A percentile compares a stretch with the other conserved stretches of the same genome.
Conservation (phyloP, 2,329 filamentous ascomycete species). For the Conoideocrella luteorostrata region DNA sequence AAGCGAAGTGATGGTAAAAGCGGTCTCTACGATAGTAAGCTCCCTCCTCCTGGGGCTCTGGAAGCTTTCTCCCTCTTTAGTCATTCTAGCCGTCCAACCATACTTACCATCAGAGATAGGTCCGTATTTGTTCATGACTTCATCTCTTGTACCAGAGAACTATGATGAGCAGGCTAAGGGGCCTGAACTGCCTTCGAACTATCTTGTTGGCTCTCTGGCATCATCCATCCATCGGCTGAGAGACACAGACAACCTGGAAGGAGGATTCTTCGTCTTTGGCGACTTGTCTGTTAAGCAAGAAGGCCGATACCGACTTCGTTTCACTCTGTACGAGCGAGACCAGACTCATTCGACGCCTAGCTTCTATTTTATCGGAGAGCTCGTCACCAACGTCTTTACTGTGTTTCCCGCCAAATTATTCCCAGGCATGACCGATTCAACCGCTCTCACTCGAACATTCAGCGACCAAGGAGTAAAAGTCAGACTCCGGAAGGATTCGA, state of each 20-base stretch:
- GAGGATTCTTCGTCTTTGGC: slow-evolving; percentile 85
- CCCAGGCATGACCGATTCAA: slow-evolving; percentile 75
- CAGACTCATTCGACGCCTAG: slow-evolving; percentile 17
- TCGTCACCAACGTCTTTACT: slow-evolving; percentile 57
- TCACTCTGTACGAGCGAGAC: slow-evolving; percentile 58
- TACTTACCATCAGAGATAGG: slow-evolving; percentile 19
- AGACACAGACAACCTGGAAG: slow-evolving; percentile 69
- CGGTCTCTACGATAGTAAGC: slow-evolving; percentile 19
- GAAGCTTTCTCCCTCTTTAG: background rate
- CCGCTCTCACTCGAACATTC: slow-evolving; percentile 72
- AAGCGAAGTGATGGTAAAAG: slow-evolving; percentile 15
- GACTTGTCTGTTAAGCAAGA: slow-evolving; percentile 74
- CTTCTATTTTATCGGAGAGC: slow-evolving; percentile 16
- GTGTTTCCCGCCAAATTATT: slow-evolving; percentile 63
- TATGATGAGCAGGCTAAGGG: slow-evolving; percentile 32
- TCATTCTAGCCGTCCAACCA: background rate
- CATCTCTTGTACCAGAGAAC: slow-evolving; percentile 34
- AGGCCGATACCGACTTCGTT: slow-evolving; percentile 67
- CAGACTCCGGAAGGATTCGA: slow-evolving; percentile 74
- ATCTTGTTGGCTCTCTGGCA: slow-evolving; percentile 64
- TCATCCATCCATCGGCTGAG: slow-evolving; percentile 80
- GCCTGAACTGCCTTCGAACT: slow-evolving; percentile 32
- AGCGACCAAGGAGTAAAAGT: slow-evolving; percentile 82
- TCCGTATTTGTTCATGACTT: slow-evolving; percentile 44
- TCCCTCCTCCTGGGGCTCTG: no score